These are phyloP conservation scores for Suhomyces xylopsoci DNA, from an alignment of 805 yeast species.

Conservation along the genomic window DNA sequence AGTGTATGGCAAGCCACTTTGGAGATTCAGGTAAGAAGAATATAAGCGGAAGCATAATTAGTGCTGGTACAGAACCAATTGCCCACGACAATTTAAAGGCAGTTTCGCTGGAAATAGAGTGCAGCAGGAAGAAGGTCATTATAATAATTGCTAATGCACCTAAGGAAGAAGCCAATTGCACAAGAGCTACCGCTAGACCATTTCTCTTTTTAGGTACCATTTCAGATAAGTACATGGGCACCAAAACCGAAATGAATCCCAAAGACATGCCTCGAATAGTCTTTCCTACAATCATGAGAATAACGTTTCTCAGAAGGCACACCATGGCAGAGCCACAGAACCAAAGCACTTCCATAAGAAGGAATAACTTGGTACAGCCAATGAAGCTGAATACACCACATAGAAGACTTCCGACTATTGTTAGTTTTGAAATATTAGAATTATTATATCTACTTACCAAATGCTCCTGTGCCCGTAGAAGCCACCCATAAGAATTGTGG, in stretches of 20 bases:
- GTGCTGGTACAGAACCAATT: conserved; percentile 17
- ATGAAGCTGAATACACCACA: conserved; percentile 27
- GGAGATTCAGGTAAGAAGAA: conserved; percentile 32
- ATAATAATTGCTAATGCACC: conserved; percentile 19
- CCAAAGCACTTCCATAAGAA: conserved; percentile 26
- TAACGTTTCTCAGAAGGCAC: conserved; percentile 22
- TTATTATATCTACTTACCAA: not conserved
- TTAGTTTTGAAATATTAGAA: conserved; percentile 9
- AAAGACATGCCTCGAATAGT: conserved; percentile 29
- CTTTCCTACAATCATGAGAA: conserved; percentile 26
- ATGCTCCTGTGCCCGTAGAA: not conserved
- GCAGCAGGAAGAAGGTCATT: conserved; percentile 13
- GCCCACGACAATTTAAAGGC: conserved; percentile 21
- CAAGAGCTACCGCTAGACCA: conserved; percentile 23
- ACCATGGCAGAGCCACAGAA: conserved; percentile 23
- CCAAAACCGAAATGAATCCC: conserved; percentile 29
- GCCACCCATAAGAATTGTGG: conserved; percentile 13
- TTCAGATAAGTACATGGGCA: conserved; percentile 34
- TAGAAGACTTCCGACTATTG: conserved; percentile 29
- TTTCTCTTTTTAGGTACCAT: conserved; percentile 19
- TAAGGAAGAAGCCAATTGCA: conserved; percentile 17
- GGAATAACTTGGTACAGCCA: conserved; percentile 26
- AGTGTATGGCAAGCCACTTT: conserved; percentile 19
- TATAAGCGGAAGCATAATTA: conserved; percentile 15
- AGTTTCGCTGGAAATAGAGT: conserved; percentile 4